These are phyloP conservation scores for Xerocomellus amylosporus DNA, from an alignment of 768 basidiomycete species.

Conservation along the genomic window DNA sequence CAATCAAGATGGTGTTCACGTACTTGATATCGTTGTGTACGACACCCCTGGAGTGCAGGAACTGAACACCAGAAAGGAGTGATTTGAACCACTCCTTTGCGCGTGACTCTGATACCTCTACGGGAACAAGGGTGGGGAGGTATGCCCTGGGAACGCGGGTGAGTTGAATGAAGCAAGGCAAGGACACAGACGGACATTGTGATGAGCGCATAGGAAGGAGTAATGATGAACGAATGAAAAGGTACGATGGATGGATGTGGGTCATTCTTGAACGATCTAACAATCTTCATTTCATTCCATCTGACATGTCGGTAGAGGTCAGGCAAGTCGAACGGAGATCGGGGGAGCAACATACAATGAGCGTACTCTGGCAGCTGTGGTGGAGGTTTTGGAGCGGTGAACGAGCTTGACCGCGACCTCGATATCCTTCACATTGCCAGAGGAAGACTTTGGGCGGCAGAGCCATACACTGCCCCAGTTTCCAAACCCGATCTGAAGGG, in stretches of 20 bases:
- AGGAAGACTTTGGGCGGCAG: conserved; percentile 57
- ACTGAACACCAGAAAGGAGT: conserved; percentile 79
- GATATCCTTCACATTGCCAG: conserved; percentile 40
- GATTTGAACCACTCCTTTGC: conserved; percentile 81
- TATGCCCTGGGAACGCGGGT: conserved; percentile 59
- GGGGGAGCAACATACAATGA: conserved; percentile 60
- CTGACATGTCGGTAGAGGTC: conserved; percentile 35
- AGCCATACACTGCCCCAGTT: conserved; percentile 95
- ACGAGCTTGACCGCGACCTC: conserved; percentile 93
- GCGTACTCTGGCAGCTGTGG: conserved; percentile 84
- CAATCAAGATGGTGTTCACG: conserved; percentile 23
- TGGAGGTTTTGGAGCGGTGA: conserved; percentile 74
- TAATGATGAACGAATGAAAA: conserved; percentile 93
- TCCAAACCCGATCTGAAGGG: conserved; percentile 76
- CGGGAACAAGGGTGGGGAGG: conserved; percentile 82
- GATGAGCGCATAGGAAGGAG: conserved; percentile 84
- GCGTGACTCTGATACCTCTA: conserved; percentile 77
- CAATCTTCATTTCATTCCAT: conserved; percentile 99
- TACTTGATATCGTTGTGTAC: conserved; percentile 96
- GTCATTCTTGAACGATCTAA: conserved; percentile 77
- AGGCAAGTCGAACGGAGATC: neutral
- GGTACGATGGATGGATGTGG: conserved; percentile 90
- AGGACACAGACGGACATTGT: conserved; percentile 66
- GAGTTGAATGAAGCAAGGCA: conserved; percentile 3
- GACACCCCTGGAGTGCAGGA: conserved; percentile 78